These are phyloP conservation scores for Talaromyces sp. DNA, from an alignment of 2,329 filamentous ascomycete species.

Conservation along the genomic window DNA sequence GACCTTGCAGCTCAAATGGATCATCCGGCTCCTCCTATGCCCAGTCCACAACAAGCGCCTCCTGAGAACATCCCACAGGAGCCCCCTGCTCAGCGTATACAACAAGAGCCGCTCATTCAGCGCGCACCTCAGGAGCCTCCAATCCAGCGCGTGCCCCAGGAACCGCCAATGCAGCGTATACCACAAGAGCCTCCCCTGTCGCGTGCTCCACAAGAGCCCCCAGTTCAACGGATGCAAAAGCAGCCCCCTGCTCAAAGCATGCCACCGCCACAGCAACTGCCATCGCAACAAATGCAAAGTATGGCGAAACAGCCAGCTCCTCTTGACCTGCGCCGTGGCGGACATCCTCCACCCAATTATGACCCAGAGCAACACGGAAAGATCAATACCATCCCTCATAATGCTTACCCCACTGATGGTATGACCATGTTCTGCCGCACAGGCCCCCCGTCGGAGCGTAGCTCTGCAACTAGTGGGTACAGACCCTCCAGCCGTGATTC, in stretches of 20 bases:
- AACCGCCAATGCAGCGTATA: background rate
- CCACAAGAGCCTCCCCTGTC: background rate
- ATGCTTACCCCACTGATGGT: constrained; percentile 90
- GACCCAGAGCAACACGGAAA: constrained; percentile 64
- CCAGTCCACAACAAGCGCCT: constrained; percentile 54
- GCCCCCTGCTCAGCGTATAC: constrained; percentile 3
- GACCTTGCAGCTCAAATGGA: constrained; percentile 70
- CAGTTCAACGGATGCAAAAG: background rate
- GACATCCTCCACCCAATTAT: constrained; percentile 49
- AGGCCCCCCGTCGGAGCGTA: constrained; percentile 70
- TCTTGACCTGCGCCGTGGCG: constrained; percentile 42
- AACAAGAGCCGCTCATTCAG: constrained; percentile 8
- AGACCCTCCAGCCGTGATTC: constrained; percentile 84
- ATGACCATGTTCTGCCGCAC: constrained; percentile 97
- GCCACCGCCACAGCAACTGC: background rate
- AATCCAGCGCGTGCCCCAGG: background rate
- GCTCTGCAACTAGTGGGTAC: constrained; percentile 67
- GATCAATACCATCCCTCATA: constrained; percentile 76
- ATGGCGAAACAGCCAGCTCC: constrained; percentile 39
- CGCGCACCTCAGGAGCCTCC: background rate
- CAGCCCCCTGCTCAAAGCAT: background rate
- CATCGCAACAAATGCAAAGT: background rate
- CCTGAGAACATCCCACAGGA: constrained; percentile 5
- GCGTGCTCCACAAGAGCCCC: too few species aligned
- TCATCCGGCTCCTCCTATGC: constrained; percentile 55